Percentiles rank a stretch among this genome's conserved stretches.
Conservation (phyloP, 2,329 filamentous ascomycete species). For the Arthroderma uncinatum region DNA sequence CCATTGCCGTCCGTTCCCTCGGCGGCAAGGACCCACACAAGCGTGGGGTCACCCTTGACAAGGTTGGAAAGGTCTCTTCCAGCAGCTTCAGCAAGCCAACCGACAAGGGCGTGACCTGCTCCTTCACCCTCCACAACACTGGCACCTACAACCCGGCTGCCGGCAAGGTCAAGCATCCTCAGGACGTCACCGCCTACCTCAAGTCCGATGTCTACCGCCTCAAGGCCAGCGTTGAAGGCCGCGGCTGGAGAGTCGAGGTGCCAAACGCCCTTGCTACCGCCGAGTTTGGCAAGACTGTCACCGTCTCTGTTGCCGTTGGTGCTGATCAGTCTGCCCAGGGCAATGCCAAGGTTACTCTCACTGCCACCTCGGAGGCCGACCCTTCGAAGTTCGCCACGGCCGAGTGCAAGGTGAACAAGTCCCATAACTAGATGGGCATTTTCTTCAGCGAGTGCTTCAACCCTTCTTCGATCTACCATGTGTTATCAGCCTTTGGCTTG, state of each 20-base stretch:
- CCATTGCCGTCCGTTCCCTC: conserved; percentile 11
- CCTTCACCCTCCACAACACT: conserved; percentile 14
- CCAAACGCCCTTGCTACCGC: conserved; percentile 13
- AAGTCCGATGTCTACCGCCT: conserved; percentile 16
- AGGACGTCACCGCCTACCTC: conserved; percentile 12
- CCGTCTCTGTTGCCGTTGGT: conserved; percentile 13
- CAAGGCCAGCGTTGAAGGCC: conserved; percentile 12
- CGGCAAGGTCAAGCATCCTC: conserved; percentile 10
- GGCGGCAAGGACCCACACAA: conserved; percentile 11
- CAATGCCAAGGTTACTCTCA: conserved; percentile 8
- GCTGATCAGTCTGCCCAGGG: conserved; percentile 9
- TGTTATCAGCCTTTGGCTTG: not conserved
- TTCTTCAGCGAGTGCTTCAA: too few relatives aligned
- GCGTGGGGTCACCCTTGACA: conserved; percentile 8
- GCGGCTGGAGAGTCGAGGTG: conserved; percentile 15
- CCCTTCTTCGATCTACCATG: not conserved
- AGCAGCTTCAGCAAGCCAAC: conserved; percentile 8
- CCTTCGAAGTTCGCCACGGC: conserved; percentile 10
- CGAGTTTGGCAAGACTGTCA: conserved; percentile 11
- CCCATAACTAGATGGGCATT: not conserved
- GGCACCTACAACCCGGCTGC: conserved; percentile 8
- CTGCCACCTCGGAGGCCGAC: conserved; percentile 14
- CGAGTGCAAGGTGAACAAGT: conserved; percentile 10
- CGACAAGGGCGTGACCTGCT: conserved; percentile 13
- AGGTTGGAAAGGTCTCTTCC: not conserved